Evolutionary conservation across 352 stramenopile genomes (phyloP).

Genomic region (Elongisporangium undulatum): DNA sequence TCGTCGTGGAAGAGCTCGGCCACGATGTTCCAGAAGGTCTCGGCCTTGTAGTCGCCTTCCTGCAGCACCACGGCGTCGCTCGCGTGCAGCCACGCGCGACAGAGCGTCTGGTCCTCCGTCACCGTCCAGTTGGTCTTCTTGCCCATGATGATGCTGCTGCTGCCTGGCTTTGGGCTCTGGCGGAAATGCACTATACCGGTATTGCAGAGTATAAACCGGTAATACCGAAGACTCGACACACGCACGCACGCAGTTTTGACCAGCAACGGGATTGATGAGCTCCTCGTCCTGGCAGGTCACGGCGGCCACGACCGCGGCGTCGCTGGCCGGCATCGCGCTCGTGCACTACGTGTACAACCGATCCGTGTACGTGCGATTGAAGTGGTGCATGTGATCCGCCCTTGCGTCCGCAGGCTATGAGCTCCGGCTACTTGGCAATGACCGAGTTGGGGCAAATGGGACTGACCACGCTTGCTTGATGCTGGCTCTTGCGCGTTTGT

Average conservation of each 20-base stretch:
- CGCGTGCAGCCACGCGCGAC: slow-evolving; percentile 60
- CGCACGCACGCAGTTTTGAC: slow-evolving; percentile 7
- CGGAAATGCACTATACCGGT: not conserved
- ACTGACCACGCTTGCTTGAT: not conserved
- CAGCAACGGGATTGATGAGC: slow-evolving; percentile 5
- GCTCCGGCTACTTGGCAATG: not conserved
- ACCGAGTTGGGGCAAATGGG: slow-evolving; percentile 5
- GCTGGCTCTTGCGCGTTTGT: not conserved
- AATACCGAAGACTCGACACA: slow-evolving; percentile 1
- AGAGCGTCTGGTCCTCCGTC: slow-evolving; percentile 61
- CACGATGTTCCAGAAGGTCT: slow-evolving; percentile 66
- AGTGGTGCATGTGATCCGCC: slow-evolving; percentile 12
- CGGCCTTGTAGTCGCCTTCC: slow-evolving; percentile 33
- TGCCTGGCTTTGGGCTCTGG: not conserved
- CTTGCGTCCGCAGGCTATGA: no score
- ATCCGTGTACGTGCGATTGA: slow-evolving; percentile 22
- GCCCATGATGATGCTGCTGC: slow-evolving; percentile 33
- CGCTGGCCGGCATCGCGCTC: slow-evolving; percentile 32
- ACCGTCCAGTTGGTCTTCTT: slow-evolving; percentile 81
- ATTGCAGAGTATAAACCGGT: not conserved
- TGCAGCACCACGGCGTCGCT: slow-evolving; percentile 39
- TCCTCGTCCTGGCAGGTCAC: slow-evolving; percentile 13
- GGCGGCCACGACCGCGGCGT: slow-evolving; percentile 7
- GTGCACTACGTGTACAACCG: slow-evolving; percentile 32
- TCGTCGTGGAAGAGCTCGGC: slow-evolving; percentile 66